Percentiles rank a stretch among this genome's conserved stretches.
Conservation (phyloP, 805 yeast species). For the Pichia gijzeniarum region DNA sequence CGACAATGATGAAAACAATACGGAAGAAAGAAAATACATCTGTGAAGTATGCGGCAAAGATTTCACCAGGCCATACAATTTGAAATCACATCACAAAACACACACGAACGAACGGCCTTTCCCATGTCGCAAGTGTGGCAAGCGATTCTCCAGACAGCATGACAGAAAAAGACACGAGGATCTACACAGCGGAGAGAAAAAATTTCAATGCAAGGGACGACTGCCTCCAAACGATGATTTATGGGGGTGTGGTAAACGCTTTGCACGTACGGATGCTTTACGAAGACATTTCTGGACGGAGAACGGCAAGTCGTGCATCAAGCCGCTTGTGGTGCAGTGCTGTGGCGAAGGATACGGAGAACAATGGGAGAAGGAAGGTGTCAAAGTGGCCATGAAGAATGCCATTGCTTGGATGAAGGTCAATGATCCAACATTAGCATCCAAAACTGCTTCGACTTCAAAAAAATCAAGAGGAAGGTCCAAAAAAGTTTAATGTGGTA, state of each 20-base stretch:
- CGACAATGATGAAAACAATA: constrained; percentile 44
- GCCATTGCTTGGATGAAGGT: constrained; percentile 4
- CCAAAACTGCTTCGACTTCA: not conserved
- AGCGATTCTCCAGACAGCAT: constrained; percentile 76
- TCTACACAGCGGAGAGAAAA: constrained; percentile 69
- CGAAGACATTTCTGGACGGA: constrained; percentile 77
- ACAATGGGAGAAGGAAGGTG: constrained; percentile 8
- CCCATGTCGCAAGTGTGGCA: constrained; percentile 66
- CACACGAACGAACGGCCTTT: constrained; percentile 83
- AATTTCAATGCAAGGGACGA: constrained; percentile 63
- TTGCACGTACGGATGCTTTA: constrained; percentile 75
- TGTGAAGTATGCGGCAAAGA: constrained; percentile 81
- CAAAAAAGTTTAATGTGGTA: not conserved
- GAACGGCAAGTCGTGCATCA: constrained; percentile 66
- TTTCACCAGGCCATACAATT: constrained; percentile 88
- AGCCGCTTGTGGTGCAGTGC: constrained; percentile 42
- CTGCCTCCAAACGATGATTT: constrained; percentile 35
- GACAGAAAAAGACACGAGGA: constrained; percentile 73
- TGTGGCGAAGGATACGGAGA: constrained; percentile 7
- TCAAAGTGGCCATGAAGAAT: constrained; percentile 13
- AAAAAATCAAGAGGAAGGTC: not conserved
- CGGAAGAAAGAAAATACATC: constrained; percentile 59
- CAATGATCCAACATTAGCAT: no score
- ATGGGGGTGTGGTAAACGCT: constrained; percentile 81
- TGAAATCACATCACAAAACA: constrained; percentile 85